Percentiles rank a stretch among this genome's conserved stretches.
Evolutionary conservation across 2,329 filamentous ascomycete species (phyloP).

Genomic region (Colletotrichum kahawae): DNA sequence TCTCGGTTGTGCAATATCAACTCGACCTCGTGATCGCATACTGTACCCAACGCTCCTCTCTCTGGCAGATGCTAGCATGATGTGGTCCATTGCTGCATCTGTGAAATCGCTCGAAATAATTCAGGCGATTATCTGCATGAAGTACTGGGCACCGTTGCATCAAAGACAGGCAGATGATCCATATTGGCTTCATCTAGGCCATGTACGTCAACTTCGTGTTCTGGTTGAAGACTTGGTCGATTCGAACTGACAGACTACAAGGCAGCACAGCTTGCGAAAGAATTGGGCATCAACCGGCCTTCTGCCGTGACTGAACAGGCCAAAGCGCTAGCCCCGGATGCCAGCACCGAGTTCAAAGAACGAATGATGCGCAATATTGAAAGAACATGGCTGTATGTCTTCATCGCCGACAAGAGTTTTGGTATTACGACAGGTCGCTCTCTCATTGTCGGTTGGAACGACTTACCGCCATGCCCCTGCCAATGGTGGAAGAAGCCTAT

Average conservation of each 20-base stretch:
- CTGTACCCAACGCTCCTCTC: constrained; percentile 26
- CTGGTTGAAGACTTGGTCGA: background rate
- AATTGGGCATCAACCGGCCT: constrained; percentile 26
- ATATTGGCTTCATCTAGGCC: constrained; percentile 29
- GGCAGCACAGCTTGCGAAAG: constrained; percentile 27
- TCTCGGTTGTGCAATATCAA: constrained; percentile 29
- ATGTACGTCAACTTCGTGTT: constrained; percentile 14
- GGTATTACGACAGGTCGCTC: constrained; percentile 18
- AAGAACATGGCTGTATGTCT: constrained; percentile 19
- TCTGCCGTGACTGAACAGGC: constrained; percentile 24
- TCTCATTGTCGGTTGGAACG: constrained; percentile 17
- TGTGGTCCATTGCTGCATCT: constrained; percentile 29
- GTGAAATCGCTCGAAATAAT: constrained; percentile 29
- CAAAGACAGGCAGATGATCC: constrained; percentile 26
- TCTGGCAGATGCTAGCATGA: constrained; percentile 28
- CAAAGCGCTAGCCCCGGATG: constrained; percentile 8
- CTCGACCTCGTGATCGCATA: constrained; percentile 26
- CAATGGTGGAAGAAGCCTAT: constrained; percentile 24
- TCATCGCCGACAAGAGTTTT: constrained; percentile 22
- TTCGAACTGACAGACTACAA: background rate
- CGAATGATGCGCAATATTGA: constrained; percentile 15
- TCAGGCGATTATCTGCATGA: constrained; percentile 28
- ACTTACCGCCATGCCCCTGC: background rate
- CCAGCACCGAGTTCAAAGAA: constrained; percentile 5
- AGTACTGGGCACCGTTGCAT: constrained; percentile 28